Base-by-base conservation (phyloP, 805 yeast genomes). In the Starmerella bombicola region DNA sequence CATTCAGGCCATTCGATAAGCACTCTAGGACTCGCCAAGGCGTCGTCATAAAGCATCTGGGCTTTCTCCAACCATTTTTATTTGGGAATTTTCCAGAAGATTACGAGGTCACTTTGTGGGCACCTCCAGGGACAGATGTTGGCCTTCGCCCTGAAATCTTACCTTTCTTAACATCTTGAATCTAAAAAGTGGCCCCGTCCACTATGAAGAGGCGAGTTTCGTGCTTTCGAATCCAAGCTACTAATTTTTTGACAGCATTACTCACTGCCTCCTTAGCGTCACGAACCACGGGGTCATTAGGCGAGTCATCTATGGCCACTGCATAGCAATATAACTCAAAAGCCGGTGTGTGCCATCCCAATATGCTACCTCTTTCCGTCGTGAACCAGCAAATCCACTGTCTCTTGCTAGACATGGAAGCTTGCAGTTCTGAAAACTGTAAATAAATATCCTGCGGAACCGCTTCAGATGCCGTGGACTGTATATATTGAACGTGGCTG, bases 161-260 rank as follows among this genome's bases (percentile, higher is more conserved):
- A 13, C 55, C 54, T 1, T 47, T 33, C 15, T 9, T 38, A 16
- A 20, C 5, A 4, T 24, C 26, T 24, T 7, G 20, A 19, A 9
- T 6, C 53, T 49, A 76, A 53, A 74, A 80, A 0, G 70, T 67
- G 0, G 80, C 82, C 1, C 91, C 91, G n/a, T 76, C 77, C 18
- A 74, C 72, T 9, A 80, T 74, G 56, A 83, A 84, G 26, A 84
- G 56, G 30, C 91, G 63, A 39, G 73, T 74, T 47, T 80, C 80
- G 49, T 81, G 71, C 47, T 68, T 73, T 45, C 71, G 68, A 51
- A 93, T 78, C 95, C 95, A 86, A 36, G 67, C 67, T 7, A 80
- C 74, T 12, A 84, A 73, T 17, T 67, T 65, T 38, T 74, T 67
- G 30, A 85, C 77, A 45, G 82, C 74, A 17, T 63, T 63, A 13